These are phyloP conservation scores for Rhypophila decipiens DNA, from an alignment of 495 filamentous ascomycete species.

Conservation along the genomic window DNA sequence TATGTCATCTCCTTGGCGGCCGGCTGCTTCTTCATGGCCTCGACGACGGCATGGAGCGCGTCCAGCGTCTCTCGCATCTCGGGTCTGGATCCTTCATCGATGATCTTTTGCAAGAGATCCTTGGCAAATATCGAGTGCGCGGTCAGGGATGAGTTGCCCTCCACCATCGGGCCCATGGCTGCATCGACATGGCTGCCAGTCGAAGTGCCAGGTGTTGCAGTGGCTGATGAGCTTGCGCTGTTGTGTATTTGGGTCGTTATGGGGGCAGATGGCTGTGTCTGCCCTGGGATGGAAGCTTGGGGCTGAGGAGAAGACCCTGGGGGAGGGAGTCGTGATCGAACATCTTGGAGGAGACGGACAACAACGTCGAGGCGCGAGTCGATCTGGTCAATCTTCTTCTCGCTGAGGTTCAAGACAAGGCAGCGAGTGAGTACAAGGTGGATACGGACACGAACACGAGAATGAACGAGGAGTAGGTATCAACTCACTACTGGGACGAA, in stretches of 20 bases:
- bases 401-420: slow-evolving; percentile 31
- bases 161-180: slow-evolving; percentile 35
- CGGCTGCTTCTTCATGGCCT: slow-evolving; percentile 28
- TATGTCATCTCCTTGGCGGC: slow-evolving; percentile 18
- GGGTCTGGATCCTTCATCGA: slow-evolving; percentile 35
- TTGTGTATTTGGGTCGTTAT: not conserved
- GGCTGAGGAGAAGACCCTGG: not conserved
- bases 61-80: slow-evolving; percentile 51
- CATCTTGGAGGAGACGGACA: slow-evolving; percentile 36
- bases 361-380: slow-evolving; percentile 56
- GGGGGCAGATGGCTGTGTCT: not conserved
- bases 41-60: slow-evolving; percentile 47
- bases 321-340: slow-evolving; percentile 15
- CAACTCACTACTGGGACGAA: slow-evolving; percentile 16
- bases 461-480: not conserved
- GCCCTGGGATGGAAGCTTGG: not conserved
- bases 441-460: not conserved
- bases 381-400: slow-evolving; percentile 60
- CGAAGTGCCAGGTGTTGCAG: not conserved
- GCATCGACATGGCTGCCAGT: not conserved
- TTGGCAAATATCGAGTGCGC: slow-evolving; percentile 57
- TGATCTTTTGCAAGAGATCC: slow-evolving; percentile 51
- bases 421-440: slow-evolving; percentile 22
- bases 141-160: slow-evolving; percentile 52
- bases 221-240: not conserved